phyloP scores from a whole-genome alignment of 176 grass and related monocot species.

The Typha latifolia region DNA sequence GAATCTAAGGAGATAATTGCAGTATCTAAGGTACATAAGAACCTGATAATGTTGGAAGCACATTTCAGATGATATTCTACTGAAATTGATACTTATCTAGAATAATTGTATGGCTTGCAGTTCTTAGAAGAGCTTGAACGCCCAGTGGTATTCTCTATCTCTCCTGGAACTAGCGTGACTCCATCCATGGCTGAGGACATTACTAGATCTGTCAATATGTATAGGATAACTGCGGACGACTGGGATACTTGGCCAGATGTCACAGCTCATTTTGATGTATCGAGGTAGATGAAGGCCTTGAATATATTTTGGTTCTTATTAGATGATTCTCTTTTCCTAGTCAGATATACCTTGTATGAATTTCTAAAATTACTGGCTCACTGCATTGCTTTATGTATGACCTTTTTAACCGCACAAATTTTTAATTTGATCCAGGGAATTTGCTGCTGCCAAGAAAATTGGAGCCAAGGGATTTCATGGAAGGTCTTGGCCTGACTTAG shows the following conservation, averaged over 20 bases:
- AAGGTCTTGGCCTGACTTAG: conserved; percentile 91
- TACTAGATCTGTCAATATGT: conserved; percentile 62
- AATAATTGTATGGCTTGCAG: conserved; percentile 33
- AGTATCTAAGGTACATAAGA: conserved; percentile 56
- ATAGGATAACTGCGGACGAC: conserved; percentile 86
- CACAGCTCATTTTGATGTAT: conserved; percentile 57
- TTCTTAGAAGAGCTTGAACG: conserved; percentile 59
- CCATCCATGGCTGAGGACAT: conserved; percentile 55
- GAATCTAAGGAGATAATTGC: conserved; percentile 66
- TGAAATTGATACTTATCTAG: not conserved
- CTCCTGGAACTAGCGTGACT: conserved; percentile 60
- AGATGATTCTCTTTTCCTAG: too few relatives aligned
- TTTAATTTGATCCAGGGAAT: conserved; percentile 29
- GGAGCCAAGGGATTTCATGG: conserved; percentile 62
- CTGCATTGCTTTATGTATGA: too few relatives aligned
- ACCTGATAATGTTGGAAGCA: not conserved
- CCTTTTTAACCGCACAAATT: not conserved
- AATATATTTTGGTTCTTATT: not conserved
- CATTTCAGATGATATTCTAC: not conserved
- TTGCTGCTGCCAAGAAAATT: conserved; percentile 58
- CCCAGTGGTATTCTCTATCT: conserved; percentile 67
- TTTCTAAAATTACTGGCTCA: too few relatives aligned
- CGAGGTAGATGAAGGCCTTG: conserved; percentile 35
- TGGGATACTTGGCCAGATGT: conserved; percentile 87
- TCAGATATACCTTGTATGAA: not conserved